Evolutionary conservation across 352 stramenopile genomes (phyloP).

Genomic region (Pythium sp.): DNA sequence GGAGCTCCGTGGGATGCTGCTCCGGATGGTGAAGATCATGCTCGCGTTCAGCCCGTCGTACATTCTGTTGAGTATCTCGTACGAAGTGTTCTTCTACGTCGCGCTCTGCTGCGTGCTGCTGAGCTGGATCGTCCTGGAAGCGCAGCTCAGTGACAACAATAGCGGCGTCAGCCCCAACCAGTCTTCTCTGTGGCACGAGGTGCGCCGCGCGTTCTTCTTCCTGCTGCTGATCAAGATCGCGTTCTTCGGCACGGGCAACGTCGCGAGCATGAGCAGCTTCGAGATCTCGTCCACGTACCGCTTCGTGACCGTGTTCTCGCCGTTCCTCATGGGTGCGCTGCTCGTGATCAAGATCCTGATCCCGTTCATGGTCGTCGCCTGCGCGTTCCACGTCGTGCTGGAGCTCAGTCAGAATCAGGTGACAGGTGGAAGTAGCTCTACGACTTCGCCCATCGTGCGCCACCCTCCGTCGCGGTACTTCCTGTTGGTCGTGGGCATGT

Average conservation of each 20-base stretch:
- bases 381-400: constrained; percentile 59
- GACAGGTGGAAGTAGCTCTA: not conserved
- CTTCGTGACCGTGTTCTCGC: constrained; percentile 81
- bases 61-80: constrained; percentile 79
- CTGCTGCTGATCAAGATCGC: constrained; percentile 78
- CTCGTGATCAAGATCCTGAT: constrained; percentile 82
- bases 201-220: constrained; percentile 78
- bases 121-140: constrained; percentile 61
- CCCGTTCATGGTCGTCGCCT: constrained; percentile 73
- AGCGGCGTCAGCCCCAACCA: not conserved
- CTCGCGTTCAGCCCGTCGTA: constrained; percentile 60
- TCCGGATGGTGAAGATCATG: constrained; percentile 53
- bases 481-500: constrained; percentile 76
- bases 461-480: constrained; percentile 54
- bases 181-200: constrained; percentile 24
- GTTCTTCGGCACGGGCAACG: constrained; percentile 85
- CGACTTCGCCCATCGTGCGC: not conserved
- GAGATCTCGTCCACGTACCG: constrained; percentile 85
- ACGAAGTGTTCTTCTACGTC: constrained; percentile 81
- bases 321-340: constrained; percentile 78
- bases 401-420: constrained; percentile 21
- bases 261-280: constrained; percentile 86
- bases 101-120: constrained; percentile 53
- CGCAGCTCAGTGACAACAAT: constrained; percentile 1
- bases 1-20: constrained; percentile 12